phyloP scores from a whole-genome alignment of 306 rosid genomes.

The Fagus sylvatica region DNA sequence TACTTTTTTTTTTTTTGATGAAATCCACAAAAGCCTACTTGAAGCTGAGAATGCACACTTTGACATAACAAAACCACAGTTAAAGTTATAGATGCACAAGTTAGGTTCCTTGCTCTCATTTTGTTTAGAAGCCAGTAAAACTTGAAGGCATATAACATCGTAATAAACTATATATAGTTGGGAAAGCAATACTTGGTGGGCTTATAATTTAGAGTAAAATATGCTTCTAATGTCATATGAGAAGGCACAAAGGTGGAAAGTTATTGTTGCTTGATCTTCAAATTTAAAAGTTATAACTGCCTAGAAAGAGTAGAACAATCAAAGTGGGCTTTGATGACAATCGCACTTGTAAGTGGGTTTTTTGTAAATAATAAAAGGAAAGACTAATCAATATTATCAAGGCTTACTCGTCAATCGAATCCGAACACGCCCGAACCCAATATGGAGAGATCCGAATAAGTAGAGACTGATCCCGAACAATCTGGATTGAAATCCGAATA shows the following conservation, averaged over 20 bases:
- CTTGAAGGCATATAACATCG: conserved; percentile 9
- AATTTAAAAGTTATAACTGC: not conserved
- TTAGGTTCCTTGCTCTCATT: conserved; percentile 42
- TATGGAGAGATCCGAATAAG: too few relatives aligned
- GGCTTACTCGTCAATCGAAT: too few relatives aligned
- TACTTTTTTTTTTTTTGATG: too few relatives aligned
- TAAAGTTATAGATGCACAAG: conserved; percentile 14
- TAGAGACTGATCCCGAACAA: too few relatives aligned
- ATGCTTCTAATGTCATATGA: conserved; percentile 22
- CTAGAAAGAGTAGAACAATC: not conserved
- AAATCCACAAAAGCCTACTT: conserved; percentile 54
- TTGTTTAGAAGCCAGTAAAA: conserved; percentile 20
- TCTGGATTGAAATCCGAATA: too few relatives aligned
- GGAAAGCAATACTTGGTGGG: conserved; percentile 7
- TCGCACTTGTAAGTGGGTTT: too few relatives aligned
- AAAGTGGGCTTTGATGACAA: conserved; percentile 23
- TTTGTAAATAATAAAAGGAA: too few relatives aligned
- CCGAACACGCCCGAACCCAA: too few relatives aligned
- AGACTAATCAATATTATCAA: too few relatives aligned
- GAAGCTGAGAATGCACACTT: conserved; percentile 51
- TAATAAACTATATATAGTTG: conserved; percentile 29
- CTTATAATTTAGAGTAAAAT: not conserved
- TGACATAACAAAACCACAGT: conserved; percentile 28
- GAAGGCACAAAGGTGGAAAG: conserved; percentile 32
- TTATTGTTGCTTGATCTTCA: conserved; percentile 24